phyloP scores from a whole-genome alignment of 257 asterid genomes.

The Solanum tarapatanum region DNA sequence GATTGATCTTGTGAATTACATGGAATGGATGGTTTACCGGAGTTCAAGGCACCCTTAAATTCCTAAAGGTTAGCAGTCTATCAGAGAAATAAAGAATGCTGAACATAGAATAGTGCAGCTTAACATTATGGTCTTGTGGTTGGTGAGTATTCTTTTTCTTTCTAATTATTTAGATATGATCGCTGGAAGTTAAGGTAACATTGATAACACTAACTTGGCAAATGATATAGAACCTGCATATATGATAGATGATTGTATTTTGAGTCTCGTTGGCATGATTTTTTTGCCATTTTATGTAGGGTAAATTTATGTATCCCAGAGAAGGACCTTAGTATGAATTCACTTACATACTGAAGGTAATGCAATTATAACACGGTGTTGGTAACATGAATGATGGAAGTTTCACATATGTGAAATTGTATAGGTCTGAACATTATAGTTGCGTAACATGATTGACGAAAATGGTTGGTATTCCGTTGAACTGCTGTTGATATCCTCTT shows the following conservation, averaged over 20 bases:
- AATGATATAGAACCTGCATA: not conserved
- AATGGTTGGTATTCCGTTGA: not conserved
- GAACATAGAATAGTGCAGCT: not conserved
- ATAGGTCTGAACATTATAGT: not conserved
- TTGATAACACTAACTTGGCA: not conserved
- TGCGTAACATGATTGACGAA: not conserved
- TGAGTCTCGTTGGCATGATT: not conserved
- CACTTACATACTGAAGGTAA: not conserved
- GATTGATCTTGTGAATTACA: not conserved
- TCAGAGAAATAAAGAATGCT: not conserved
- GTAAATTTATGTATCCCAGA: not conserved
- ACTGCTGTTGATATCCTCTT: not conserved
- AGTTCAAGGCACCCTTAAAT: not conserved
- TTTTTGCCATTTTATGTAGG: not conserved
- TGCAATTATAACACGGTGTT: not conserved
- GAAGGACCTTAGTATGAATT: not conserved
- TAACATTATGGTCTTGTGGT: not conserved
- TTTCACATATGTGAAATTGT: not conserved
- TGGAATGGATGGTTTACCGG: not conserved
- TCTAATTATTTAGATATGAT: not conserved
- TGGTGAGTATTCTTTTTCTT: not conserved
- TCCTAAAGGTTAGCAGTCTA: not conserved
- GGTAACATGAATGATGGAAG: not conserved
- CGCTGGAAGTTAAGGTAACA: not conserved
- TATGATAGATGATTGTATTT: not conserved